Conservation (phyloP, 257 asterid genomes). For the Ophiorrhiza pumila region DNA sequence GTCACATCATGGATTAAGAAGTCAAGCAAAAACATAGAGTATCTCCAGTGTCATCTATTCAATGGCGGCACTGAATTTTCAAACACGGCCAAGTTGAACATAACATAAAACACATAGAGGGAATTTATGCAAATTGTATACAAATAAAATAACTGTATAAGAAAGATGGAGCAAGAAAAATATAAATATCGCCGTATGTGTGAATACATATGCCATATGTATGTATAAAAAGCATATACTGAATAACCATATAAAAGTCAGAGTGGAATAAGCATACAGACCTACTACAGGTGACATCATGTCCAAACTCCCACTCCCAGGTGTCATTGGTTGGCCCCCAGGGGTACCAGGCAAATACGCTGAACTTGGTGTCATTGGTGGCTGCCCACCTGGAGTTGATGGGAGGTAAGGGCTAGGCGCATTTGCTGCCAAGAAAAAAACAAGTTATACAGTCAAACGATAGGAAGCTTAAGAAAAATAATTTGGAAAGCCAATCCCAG, state of each 20-base stretch:
- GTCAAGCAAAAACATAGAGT: too few relatives aligned
- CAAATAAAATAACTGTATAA: too few relatives aligned
- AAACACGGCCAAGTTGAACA: too few relatives aligned
- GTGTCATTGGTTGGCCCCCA: slow-evolving; percentile 98
- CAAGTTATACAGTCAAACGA: background rate
- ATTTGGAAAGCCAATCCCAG: background rate
- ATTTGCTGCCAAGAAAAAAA: slow-evolving; percentile 54
- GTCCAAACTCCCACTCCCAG: slow-evolving; percentile 93
- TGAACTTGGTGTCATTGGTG: slow-evolving; percentile 96
- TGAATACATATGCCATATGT: too few relatives aligned
- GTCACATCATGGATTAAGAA: background rate
- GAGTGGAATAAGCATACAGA: slow-evolving; percentile 13
- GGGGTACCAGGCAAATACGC: slow-evolving; percentile 97
- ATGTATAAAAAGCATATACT: background rate
- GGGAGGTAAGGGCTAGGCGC: slow-evolving; percentile 99
- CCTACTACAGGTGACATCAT: slow-evolving; percentile 96
- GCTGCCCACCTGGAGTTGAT: slow-evolving; percentile 96
- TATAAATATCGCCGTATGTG: background rate
- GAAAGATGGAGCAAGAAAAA: too few relatives aligned
- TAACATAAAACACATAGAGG: too few relatives aligned
- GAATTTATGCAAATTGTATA: too few relatives aligned
- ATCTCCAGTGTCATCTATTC: too few relatives aligned
- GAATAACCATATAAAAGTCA: background rate
- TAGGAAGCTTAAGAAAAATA: background rate
- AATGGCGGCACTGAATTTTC: too few relatives aligned